phyloP scores from a whole-genome alignment of 257 asterid genomes.

The Nicotiana otophora region DNA sequence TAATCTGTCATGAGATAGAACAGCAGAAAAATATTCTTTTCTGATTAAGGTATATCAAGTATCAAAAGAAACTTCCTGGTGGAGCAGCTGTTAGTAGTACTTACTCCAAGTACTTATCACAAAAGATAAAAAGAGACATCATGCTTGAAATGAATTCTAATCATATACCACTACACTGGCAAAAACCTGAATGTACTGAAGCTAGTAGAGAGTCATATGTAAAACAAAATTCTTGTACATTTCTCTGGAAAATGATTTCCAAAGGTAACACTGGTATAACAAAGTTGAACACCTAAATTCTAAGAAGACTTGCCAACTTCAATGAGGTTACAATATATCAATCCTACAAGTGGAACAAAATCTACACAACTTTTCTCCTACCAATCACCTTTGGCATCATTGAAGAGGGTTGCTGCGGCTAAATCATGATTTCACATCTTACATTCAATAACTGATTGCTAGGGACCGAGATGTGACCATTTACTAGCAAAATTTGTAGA shows the following conservation, averaged over 20 bases:
- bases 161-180: not conserved
- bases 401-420: not conserved
- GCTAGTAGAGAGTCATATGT: conserved; percentile 1
- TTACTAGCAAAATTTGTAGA: not conserved
- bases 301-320: not conserved
- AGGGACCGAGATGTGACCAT: not conserved
- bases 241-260: not conserved
- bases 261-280: not conserved
- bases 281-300: not conserved
- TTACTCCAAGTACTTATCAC: not conserved
- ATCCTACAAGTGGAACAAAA: not conserved
- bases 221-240: not conserved
- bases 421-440: conserved; percentile 27
- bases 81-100: not conserved
- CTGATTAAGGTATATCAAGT: not conserved
- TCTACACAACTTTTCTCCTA: not conserved
- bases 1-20: too few relatives aligned
- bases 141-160: conserved; percentile 1
- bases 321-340: conserved; percentile 3
- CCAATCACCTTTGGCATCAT: not conserved
- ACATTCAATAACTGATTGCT: conserved; percentile 25
- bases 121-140: not conserved
- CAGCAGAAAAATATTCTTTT: too few relatives aligned
- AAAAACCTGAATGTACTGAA: not conserved
- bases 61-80: not conserved